phyloP scores from a whole-genome alignment of 164 flowering plant genomes.

The Platanus orientalis region DNA sequence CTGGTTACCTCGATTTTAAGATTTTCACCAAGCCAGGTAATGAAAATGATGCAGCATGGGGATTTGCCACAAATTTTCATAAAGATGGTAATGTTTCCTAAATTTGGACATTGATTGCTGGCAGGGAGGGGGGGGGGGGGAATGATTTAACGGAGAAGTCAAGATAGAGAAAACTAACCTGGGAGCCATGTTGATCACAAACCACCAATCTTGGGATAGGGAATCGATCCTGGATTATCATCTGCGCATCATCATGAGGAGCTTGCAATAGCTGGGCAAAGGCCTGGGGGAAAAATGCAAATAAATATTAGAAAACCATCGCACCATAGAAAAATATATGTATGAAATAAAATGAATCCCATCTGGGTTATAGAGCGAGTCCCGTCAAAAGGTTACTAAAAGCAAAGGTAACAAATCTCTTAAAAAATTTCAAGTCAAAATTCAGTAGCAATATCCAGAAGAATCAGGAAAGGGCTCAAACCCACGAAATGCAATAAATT shows the following conservation, averaged over 20 bases:
- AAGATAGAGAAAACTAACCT: constrained; percentile 41
- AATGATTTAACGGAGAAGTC: background rate
- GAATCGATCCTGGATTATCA: constrained; percentile 74
- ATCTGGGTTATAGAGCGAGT: background rate
- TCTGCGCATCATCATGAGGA: constrained; percentile 77
- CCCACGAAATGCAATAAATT: too few relatives aligned
- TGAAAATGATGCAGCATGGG: background rate
- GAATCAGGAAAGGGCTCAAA: too few relatives aligned
- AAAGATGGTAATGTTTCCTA: background rate
- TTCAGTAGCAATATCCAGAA: background rate
- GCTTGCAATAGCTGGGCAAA: constrained; percentile 77
- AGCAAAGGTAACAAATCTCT: too few relatives aligned
- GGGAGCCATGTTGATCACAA: constrained; percentile 98
- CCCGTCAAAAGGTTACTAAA: background rate
- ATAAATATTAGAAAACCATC: background rate
- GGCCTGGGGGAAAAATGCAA: constrained; percentile 36
- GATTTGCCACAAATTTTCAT: background rate
- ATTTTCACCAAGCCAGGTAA: background rate
- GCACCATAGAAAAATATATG: background rate
- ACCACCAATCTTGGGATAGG: constrained; percentile 94
- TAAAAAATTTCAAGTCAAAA: too few relatives aligned
- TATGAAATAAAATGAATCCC: background rate
- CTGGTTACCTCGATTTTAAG: background rate
- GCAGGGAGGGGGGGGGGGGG: background rate
- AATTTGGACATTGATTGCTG: background rate